phyloP scores from a whole-genome alignment of 345 rosid species.

The Dovyalis caffra region DNA sequence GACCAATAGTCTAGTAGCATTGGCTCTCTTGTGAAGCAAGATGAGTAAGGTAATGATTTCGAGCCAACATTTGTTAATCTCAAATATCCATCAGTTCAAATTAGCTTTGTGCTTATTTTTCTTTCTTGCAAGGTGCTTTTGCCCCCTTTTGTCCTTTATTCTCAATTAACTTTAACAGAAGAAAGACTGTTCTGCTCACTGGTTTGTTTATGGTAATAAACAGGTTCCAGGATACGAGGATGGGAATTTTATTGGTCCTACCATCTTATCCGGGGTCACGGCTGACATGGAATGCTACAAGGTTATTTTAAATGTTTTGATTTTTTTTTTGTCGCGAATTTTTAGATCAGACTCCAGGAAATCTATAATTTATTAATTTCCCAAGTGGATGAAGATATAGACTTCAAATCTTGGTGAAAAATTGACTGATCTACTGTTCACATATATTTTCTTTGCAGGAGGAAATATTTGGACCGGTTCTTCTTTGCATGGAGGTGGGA shows the following conservation, averaged over 20 bases:
- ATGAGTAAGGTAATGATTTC: background rate
- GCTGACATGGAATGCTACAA: slow-evolving; percentile 97
- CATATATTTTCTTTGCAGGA: slow-evolving; percentile 52
- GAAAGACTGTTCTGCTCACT: background rate
- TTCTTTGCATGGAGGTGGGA: slow-evolving; percentile 82
- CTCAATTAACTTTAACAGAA: background rate
- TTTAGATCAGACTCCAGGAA: background rate
- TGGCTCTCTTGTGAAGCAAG: background rate
- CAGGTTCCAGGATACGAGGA: slow-evolving; percentile 91
- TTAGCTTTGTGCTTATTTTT: background rate
- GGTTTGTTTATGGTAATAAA: slow-evolving; percentile 21
- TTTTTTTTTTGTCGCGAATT: too few species aligned
- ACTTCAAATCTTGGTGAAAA: background rate
- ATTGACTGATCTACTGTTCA: slow-evolving; percentile 12
- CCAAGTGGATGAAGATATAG: background rate
- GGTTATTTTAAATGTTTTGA: slow-evolving; percentile 36
- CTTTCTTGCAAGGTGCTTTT: background rate
- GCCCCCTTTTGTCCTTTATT: slow-evolving; percentile 3
- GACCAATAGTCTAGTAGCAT: background rate
- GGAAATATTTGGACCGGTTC: slow-evolving; percentile 99
- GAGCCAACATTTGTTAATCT: background rate
- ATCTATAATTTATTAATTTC: background rate
- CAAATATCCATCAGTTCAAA: too few species aligned
- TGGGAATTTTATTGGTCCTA: slow-evolving; percentile 95
- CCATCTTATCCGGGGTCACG: slow-evolving; percentile 77